phyloP scores from a whole-genome alignment of 2,329 filamentous ascomycete genomes.

The Fonsecaea pedrosoi region DNA sequence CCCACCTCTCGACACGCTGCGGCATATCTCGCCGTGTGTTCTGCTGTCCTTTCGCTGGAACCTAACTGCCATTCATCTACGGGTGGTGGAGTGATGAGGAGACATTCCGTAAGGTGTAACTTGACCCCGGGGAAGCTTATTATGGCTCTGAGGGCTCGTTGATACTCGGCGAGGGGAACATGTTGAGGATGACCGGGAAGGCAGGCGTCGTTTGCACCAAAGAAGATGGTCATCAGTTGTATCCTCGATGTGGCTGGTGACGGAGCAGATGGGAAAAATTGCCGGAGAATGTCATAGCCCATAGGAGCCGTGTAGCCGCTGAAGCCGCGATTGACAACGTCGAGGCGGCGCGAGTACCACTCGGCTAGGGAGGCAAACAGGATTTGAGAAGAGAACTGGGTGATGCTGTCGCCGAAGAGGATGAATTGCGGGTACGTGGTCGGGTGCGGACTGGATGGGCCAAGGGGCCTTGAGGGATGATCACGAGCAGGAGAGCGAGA shows the following conservation, averaged over 20 bases:
- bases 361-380: slow-evolving; percentile 31
- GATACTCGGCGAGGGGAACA: slow-evolving; percentile 77
- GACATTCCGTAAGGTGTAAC: slow-evolving; percentile 75
- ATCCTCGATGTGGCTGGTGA: slow-evolving; percentile 12
- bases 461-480: neutral
- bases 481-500: slow-evolving; percentile 28
- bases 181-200: slow-evolving; percentile 74
- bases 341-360: slow-evolving; percentile 73
- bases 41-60: slow-evolving; percentile 64
- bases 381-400: slow-evolving; percentile 67
- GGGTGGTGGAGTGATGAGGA: slow-evolving; percentile 80
- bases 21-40: slow-evolving; percentile 67
- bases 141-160: slow-evolving; percentile 73
- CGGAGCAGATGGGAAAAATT: slow-evolving; percentile 29
- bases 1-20: slow-evolving; percentile 70
- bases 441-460: slow-evolving; percentile 50
- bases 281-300: slow-evolving; percentile 28
- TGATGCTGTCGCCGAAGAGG: slow-evolving; percentile 89
- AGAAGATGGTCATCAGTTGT: slow-evolving; percentile 67
- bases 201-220: slow-evolving; percentile 90
- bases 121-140: slow-evolving; percentile 72
- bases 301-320: slow-evolving; percentile 54
- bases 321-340: slow-evolving; percentile 87
- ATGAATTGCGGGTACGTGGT: slow-evolving; percentile 72
- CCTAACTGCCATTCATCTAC: slow-evolving; percentile 74